A percentile compares a stretch with the other conserved stretches of the same genome.
Conservation (phyloP, 2,329 filamentous ascomycete genomes). For the Trichoderma cornu-damae region DNA sequence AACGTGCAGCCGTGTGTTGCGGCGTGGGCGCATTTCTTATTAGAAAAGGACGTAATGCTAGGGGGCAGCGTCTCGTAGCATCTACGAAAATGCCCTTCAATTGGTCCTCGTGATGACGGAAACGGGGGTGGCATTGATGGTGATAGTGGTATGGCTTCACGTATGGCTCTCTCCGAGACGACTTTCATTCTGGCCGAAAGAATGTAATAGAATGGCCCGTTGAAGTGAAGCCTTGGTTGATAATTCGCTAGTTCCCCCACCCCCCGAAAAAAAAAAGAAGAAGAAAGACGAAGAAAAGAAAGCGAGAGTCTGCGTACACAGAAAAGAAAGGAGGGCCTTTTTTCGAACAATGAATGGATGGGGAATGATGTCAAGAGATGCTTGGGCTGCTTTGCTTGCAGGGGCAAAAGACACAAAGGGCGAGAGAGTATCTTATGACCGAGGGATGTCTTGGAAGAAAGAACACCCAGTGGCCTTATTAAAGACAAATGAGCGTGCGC, state of each 20-base stretch:
- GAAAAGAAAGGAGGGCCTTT: no score
- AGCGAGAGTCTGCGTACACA: neutral
- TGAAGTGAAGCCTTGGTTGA: neutral
- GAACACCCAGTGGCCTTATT: conserved; percentile 4
- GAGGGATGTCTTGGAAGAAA: conserved; percentile 2
- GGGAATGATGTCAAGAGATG: neutral
- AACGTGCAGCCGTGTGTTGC: conserved; percentile 27
- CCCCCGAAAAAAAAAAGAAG: no score
- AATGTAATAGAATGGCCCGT: neutral
- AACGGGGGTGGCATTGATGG: conserved; percentile 2
- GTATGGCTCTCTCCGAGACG: conserved; percentile 1
- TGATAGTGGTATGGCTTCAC: conserved; percentile 3
- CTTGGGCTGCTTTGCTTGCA: neutral
- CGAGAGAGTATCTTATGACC: neutral
- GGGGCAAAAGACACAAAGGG: neutral
- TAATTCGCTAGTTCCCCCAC: conserved; percentile 1
- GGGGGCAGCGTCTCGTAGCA: conserved; percentile 6
- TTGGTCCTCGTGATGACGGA: conserved; percentile 1
- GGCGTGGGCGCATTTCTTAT: conserved; percentile 29
- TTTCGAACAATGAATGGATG: neutral
- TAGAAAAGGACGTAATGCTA: conserved; percentile 23
- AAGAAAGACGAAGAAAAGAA: no score
- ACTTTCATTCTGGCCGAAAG: neutral
- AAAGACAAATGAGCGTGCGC: conserved; percentile 14
- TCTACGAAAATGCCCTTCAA: neutral